These are phyloP conservation scores for Thermochaetoides thermophila DNA, from an alignment of 495 filamentous ascomycete genomes.

Conservation along the genomic window DNA sequence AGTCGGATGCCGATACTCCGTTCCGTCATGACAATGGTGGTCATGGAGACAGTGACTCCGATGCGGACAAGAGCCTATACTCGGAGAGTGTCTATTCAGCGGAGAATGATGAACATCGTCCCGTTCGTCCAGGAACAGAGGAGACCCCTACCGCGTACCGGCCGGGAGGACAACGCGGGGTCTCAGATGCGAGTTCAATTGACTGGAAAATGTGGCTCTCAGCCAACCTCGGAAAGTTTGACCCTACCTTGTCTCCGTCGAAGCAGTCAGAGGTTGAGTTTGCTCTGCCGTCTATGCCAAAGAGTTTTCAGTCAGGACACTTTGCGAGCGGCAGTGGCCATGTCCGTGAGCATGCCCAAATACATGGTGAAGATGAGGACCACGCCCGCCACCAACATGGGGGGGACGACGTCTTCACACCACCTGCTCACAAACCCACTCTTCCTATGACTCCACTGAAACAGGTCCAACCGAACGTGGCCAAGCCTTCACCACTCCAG, in stretches of 20 bases:
- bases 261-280: constrained; percentile 19
- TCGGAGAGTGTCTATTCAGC: constrained; percentile 32
- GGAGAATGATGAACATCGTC: constrained; percentile 8
- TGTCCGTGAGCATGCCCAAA: constrained; percentile 46
- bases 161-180: constrained; percentile 17
- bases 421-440: constrained; percentile 6
- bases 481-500: neutral
- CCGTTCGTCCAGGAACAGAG: neutral
- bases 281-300: constrained; percentile 23
- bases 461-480: neutral
- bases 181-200: constrained; percentile 28
- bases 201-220: constrained; percentile 42
- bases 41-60: constrained; percentile 9
- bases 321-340: constrained; percentile 29
- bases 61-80: constrained; percentile 20
- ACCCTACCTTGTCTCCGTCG: constrained; percentile 17
- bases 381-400: neutral
- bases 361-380: constrained; percentile 33
- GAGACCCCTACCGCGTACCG: constrained; percentile 10
- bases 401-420: neutral
- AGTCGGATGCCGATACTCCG: constrained; percentile 7
- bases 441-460: constrained; percentile 4
- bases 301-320: constrained; percentile 25
- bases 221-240: constrained; percentile 34
- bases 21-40: neutral